Percentiles rank a stretch among this genome's conserved stretches.
Conservation (phyloP, 495 filamentous ascomycete genomes). For the Tuber indicum region DNA sequence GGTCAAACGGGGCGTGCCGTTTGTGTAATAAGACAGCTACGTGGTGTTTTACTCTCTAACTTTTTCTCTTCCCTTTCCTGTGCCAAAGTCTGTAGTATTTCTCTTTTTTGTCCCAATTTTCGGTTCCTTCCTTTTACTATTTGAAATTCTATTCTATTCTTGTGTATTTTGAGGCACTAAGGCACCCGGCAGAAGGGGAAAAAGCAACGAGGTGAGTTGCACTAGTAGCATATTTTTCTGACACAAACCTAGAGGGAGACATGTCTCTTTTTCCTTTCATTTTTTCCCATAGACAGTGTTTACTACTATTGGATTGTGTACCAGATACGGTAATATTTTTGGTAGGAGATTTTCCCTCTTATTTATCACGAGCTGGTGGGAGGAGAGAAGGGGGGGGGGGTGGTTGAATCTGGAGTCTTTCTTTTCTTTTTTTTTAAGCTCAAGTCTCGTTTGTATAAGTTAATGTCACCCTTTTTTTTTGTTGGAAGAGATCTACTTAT, state of each 20-base stretch:
- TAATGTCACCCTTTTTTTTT: not conserved
- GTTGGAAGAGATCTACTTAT: not conserved
- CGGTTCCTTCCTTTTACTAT: not conserved
- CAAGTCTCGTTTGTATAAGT: not conserved
- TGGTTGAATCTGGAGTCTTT: not conserved
- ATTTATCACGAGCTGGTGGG: not conserved
- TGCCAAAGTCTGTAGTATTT: conserved; percentile 25
- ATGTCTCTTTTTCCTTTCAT: conserved; percentile 19
- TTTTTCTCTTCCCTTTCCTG: conserved; percentile 16
- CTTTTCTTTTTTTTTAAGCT: not conserved
- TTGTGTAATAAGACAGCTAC: conserved; percentile 32
- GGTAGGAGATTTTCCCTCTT: not conserved
- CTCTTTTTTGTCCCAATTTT: conserved; percentile 12
- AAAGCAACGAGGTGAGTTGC: conserved; percentile 4
- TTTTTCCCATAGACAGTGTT: conserved; percentile 9
- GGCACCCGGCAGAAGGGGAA: not conserved
- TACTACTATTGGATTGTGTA: not conserved
- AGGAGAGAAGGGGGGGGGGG: not conserved
- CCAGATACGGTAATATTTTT: not conserved
- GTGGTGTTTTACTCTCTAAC: conserved; percentile 20
- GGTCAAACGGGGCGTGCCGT: conserved; percentile 4
- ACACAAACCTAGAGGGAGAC: not conserved
- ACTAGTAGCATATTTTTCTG: conserved; percentile 11
- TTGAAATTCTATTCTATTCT: conserved; percentile 11
- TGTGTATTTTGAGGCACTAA: conserved; percentile 7